Percentiles rank a stretch among this genome's conserved stretches.
Evolutionary conservation across 2,329 filamentous ascomycete genomes (phyloP).

Genomic region (Ophiostoma populinum): DNA sequence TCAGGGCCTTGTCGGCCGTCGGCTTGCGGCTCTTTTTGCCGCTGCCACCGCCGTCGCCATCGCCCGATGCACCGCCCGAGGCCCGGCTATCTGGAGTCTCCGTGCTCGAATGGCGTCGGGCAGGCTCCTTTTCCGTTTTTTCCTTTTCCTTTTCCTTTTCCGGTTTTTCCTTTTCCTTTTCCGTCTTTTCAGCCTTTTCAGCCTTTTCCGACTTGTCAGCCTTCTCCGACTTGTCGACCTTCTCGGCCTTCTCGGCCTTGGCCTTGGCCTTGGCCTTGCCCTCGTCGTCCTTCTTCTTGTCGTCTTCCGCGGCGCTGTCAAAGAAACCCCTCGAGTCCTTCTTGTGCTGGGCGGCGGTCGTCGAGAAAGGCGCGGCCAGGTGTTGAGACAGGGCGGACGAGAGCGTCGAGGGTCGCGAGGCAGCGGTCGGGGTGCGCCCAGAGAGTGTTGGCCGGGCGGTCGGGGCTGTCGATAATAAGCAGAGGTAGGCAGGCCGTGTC

Average conservation of each 20-base stretch:
- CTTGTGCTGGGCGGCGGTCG: conserved; percentile 5
- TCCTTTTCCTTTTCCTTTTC: conserved; percentile 3
- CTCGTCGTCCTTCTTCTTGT: not conserved
- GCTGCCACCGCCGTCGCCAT: conserved; percentile 36
- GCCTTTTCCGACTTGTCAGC: not conserved
- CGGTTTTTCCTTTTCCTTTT: conserved; percentile 3
- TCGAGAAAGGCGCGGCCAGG: conserved; percentile 7
- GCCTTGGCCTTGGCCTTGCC: conserved; percentile 9
- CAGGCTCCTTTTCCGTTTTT: conserved; percentile 5
- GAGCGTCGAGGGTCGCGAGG: not conserved
- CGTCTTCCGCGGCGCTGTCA: conserved; percentile 4
- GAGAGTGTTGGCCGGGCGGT: conserved; percentile 1
- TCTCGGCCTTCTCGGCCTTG: conserved; percentile 8
- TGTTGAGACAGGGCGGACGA: not conserved
- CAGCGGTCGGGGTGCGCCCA: not conserved
- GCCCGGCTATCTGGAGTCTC: not conserved
- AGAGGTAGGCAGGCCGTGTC: conserved; percentile 2
- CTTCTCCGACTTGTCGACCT: conserved; percentile 4
- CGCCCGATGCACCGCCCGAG: conserved; percentile 35
- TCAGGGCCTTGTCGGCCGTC: conserved; percentile 49
- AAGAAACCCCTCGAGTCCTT: conserved; percentile 12
- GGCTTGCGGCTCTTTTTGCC: conserved; percentile 58
- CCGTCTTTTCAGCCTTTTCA: not conserved
- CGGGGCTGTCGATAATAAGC: conserved; percentile 4
- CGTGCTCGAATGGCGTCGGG: too few relatives aligned